phyloP scores from a whole-genome alignment of 441 rosid species.

The Eruca vesicaria region DNA sequence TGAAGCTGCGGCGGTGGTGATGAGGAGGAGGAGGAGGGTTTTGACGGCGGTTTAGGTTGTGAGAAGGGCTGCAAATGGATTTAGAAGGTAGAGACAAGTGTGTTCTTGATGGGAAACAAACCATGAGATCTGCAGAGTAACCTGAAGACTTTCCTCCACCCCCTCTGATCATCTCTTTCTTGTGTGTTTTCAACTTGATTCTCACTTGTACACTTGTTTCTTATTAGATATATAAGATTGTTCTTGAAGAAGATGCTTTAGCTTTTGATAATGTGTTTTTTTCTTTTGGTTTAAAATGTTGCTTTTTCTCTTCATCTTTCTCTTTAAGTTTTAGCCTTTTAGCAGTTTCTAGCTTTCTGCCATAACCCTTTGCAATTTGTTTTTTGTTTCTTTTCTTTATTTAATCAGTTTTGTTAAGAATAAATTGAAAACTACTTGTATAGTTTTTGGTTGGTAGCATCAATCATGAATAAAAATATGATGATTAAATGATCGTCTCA shows the following conservation, averaged over 20 bases:
- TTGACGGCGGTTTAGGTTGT: conserved; percentile 46
- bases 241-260: conserved; percentile 13
- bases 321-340: conserved; percentile 15
- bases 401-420: not conserved
- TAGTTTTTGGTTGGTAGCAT: conserved; percentile 11
- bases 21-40: conserved; percentile 14
- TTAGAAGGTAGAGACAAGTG: conserved; percentile 68
- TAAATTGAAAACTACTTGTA: not conserved
- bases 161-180: conserved; percentile 54
- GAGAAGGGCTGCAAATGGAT: conserved; percentile 62
- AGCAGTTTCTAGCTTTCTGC: conserved; percentile 15
- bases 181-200: not conserved
- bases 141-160: conserved; percentile 62
- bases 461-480: not conserved
- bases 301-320: conserved; percentile 4
- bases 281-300: conserved; percentile 6
- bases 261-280: conserved; percentile 3
- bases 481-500: not conserved
- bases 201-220: conserved; percentile 7
- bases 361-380: not conserved
- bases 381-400: not conserved
- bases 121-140: conserved; percentile 71
- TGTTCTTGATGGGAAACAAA: conserved; percentile 81
- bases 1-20: conserved; percentile 36
- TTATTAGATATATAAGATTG: conserved; percentile 17